These are phyloP conservation scores for Paxillus ammoniavirescens DNA, from an alignment of 768 basidiomycete genomes.

Conservation along the genomic window DNA sequence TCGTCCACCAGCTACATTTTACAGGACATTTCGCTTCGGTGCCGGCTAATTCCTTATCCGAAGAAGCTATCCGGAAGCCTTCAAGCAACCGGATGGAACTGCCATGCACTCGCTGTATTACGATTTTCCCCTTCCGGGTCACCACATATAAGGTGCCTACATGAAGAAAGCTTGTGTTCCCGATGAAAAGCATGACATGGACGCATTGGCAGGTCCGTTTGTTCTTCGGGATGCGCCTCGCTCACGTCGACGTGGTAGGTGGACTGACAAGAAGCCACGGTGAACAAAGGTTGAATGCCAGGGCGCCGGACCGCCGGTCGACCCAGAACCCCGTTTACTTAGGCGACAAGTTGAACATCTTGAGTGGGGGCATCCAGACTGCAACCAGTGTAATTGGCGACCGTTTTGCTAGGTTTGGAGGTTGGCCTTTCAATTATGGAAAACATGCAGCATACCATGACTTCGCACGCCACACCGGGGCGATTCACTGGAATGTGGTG, in stretches of 20 bases:
- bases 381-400: not conserved
- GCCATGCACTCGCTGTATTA: slow-evolving; percentile 35
- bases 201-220: slow-evolving; percentile 29
- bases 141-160: not conserved
- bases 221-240: not conserved
- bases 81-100: slow-evolving; percentile 29
- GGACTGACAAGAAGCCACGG: slow-evolving; percentile 26
- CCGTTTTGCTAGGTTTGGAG: no score
- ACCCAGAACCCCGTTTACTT: slow-evolving; percentile 37
- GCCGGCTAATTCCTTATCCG: slow-evolving; percentile 34
- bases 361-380: slow-evolving; percentile 21
- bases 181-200: slow-evolving; percentile 28
- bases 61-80: slow-evolving; percentile 30
- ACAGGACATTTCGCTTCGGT: slow-evolving; percentile 38
- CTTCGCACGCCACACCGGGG: not conserved
- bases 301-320: no score
- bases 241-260: slow-evolving; percentile 21
- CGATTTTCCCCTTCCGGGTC: slow-evolving; percentile 30
- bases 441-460: not conserved
- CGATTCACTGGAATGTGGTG: no score
- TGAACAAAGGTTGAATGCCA: not conserved
- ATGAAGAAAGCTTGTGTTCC: slow-evolving; percentile 27
- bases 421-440: no score
- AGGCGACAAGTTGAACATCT: slow-evolving; percentile 29
- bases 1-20: no score